Conservation (phyloP, 139 green algal genomes). For the Desmodesmus armatus region DNA sequence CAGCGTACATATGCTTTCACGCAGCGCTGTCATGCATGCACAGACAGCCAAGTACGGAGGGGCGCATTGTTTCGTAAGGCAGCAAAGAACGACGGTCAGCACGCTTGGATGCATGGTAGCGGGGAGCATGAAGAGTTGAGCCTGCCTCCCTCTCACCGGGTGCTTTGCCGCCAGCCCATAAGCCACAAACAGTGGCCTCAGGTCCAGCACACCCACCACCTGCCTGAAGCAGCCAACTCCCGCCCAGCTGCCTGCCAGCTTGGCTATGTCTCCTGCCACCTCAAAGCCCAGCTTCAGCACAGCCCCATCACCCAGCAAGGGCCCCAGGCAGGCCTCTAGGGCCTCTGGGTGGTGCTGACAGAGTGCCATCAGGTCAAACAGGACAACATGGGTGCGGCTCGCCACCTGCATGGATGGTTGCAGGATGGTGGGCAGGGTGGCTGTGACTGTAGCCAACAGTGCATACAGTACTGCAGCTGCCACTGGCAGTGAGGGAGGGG, state of each 20-base stretch:
- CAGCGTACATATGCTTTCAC: no score
- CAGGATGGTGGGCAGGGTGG: no score
- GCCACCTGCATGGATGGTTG: conserved; percentile 54
- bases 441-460: no score
- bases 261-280: conserved; percentile 63
- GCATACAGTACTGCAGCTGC: no score
- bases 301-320: background rate
- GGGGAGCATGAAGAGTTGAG: no score
- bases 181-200: conserved; percentile 55
- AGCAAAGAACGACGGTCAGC: no score
- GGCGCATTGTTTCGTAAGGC: no score
- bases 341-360: background rate
- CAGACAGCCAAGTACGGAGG: no score
- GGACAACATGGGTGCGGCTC: conserved; percentile 45
- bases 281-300: conserved; percentile 59
- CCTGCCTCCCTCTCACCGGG: conserved; percentile 26
- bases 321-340: conserved; percentile 47
- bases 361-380: conserved; percentile 77
- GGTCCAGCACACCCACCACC: conserved; percentile 58
- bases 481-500: no score
- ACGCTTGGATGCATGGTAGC: no score
- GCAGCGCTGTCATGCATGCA: no score
- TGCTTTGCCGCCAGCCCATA: background rate
- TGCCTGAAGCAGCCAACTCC: conserved; percentile 47
- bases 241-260: conserved; percentile 66